Evolutionary conservation across 352 stramenopile genomes (phyloP).

Genomic region (Globisporangium perplexum): DNA sequence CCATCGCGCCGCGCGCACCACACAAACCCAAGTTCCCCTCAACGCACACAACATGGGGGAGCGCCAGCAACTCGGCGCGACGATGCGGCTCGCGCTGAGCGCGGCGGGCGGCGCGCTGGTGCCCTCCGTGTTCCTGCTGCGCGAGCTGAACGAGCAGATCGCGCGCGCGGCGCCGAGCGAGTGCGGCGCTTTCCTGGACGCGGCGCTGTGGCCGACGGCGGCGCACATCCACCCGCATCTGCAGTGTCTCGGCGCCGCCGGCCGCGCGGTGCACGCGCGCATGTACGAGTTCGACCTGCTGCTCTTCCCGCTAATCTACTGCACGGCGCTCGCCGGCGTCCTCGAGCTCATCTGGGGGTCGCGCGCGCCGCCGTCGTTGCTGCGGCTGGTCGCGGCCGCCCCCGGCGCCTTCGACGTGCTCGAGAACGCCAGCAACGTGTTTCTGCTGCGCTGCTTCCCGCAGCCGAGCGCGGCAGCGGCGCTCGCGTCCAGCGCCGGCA

Average conservation of each 20-base stretch:
- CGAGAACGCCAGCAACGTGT: slow-evolving; percentile 13
- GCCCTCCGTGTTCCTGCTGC: slow-evolving; percentile 18
- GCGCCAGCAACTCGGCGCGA: background rate
- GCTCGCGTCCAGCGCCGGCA: slow-evolving; percentile 1
- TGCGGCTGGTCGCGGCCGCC: slow-evolving; percentile 6
- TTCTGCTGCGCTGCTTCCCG: slow-evolving; percentile 13
- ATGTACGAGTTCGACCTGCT: slow-evolving; percentile 23
- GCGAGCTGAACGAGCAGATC: slow-evolving; percentile 10
- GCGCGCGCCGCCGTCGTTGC: background rate
- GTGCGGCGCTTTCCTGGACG: slow-evolving; percentile 22
- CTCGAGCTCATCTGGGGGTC: slow-evolving; percentile 12
- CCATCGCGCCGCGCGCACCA: background rate
- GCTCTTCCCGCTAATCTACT: slow-evolving; percentile 26
- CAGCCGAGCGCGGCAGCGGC: background rate
- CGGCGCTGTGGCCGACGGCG: slow-evolving; percentile 7
- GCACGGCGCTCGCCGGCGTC: slow-evolving; percentile 9
- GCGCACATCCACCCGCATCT: slow-evolving; percentile 19
- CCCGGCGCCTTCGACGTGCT: slow-evolving; percentile 7
- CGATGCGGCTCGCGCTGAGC: slow-evolving; percentile 6
- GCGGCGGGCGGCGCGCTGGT: slow-evolving; percentile 16
- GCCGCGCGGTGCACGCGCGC: slow-evolving; percentile 18
- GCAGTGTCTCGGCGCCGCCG: slow-evolving; percentile 18
- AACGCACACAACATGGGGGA: background rate
- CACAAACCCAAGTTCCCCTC: too few relatives aligned
- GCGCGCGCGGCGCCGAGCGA: slow-evolving; percentile 9